phyloP scores from a whole-genome alignment of 306 rosid species.

The Quercus agrifolia region DNA sequence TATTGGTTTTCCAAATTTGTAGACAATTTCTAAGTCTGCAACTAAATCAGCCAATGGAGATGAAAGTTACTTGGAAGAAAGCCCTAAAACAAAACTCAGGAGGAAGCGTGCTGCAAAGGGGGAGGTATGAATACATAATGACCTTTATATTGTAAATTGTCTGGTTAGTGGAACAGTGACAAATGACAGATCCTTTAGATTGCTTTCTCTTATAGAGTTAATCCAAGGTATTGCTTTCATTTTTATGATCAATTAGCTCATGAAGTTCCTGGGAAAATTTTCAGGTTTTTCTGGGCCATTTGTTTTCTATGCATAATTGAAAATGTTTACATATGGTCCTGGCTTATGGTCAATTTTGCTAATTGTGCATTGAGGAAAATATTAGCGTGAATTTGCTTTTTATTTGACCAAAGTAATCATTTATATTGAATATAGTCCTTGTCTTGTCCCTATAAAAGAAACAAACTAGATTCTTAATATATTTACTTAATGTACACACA shows the following conservation, averaged over 20 bases:
- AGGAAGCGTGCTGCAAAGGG: slow-evolving; percentile 26
- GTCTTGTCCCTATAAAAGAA: background rate
- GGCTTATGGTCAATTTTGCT: background rate
- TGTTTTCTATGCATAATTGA: background rate
- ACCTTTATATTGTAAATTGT: background rate
- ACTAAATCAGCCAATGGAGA: slow-evolving; percentile 18
- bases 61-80: slow-evolving; percentile 21
- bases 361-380: background rate
- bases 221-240: background rate
- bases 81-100: slow-evolving; percentile 30
- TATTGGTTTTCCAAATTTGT: slow-evolving; percentile 7
- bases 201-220: background rate
- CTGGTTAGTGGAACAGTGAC: background rate
- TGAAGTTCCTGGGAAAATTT: background rate
- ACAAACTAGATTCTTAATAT: background rate
- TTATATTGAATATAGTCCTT: background rate
- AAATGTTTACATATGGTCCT: background rate
- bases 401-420: background rate
- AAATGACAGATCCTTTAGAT: background rate
- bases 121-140: slow-evolving; percentile 31
- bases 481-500: background rate
- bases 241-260: slow-evolving; percentile 6
- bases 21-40: slow-evolving; percentile 26
- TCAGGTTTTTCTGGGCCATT: background rate
- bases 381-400: background rate